Evolutionary conservation across 352 stramenopile genomes (phyloP), one percentile per base, ranked within the genome.

Genomic region (Pythium rhizo-oryzae): DNA sequence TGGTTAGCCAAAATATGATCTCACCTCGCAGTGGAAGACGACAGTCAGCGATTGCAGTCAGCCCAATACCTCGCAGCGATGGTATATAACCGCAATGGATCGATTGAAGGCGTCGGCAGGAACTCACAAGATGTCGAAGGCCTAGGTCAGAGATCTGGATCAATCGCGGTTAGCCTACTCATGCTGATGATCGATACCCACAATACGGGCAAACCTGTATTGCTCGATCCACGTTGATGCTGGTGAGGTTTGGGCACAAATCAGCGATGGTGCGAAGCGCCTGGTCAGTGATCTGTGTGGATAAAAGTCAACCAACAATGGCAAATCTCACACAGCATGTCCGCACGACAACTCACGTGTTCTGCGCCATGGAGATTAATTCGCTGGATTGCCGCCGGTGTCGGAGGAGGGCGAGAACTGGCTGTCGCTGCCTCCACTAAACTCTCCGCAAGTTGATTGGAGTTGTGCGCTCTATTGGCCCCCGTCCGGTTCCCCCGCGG

Each of bases 281-380:
- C 50, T 79, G 78, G 58, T 87, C 79, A 13, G 79, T 87, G 62
- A 87, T 80, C 79, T 87, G 23, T 41, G 16, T 16, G 61, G 35
- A 43, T n/a, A 11, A 19, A 43, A 21, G 55, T 1, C 28, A 35
- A 23, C 0, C 28, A 35, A 23, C 7, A 28, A 49, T 8, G 37
- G 19, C 19, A 9, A 28, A 24, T 24, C 9, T 13, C 21, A 41
- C 16, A n/a, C 33, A 49, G 28, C 4, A 7, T 19, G 28, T 7
- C 21, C 21, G 2, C 8, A 52, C 2, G 15, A 35, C n/a, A 13
- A 55, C 55, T 41, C 58, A 87, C 78, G 59, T 87, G 68, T 35
- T 93, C 84, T 5, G 82, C 82, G 11, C 79, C 79, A 47, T 73
- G 58, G 23, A 93, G 76, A 57, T 93, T 90, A 8, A 93, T 61